Evolutionary conservation across 306 rosid species (phyloP).

Genomic region (Echinosophora koreensis): DNA sequence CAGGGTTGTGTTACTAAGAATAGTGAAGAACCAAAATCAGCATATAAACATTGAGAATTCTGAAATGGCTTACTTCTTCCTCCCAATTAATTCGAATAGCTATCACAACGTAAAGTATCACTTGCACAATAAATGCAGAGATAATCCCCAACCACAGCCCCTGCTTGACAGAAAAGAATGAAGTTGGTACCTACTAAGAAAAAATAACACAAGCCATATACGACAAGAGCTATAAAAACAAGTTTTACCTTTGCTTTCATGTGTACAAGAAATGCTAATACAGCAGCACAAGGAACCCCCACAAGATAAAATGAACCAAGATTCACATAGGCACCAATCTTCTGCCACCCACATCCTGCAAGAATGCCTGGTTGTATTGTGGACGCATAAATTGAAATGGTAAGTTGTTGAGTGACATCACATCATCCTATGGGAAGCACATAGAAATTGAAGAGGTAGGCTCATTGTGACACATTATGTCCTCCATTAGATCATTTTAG

Average conservation of each 20-base stretch:
- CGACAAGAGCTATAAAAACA: not conserved
- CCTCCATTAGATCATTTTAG: not conserved
- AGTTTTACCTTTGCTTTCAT: constrained; percentile 12
- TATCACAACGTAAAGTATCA: constrained; percentile 49
- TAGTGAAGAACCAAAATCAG: not conserved
- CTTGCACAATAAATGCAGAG: constrained; percentile 71
- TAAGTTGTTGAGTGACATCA: not conserved
- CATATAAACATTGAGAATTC: not conserved
- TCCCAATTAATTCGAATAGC: constrained; percentile 69
- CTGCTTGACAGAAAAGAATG: constrained; percentile 37
- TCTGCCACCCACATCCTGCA: constrained; percentile 33
- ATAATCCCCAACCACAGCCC: constrained; percentile 82
- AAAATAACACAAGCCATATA: not conserved
- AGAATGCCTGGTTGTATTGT: constrained; percentile 15
- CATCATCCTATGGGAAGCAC: not conserved
- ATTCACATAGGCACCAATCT: constrained; percentile 32
- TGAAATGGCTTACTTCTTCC: constrained; percentile 55
- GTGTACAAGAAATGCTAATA: constrained; percentile 23
- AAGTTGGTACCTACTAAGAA: not conserved
- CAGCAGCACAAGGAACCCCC: constrained; percentile 18
- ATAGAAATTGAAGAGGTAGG: not conserved
- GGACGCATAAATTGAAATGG: not conserved
- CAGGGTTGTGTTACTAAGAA: not conserved
- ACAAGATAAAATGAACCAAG: constrained; percentile 29
- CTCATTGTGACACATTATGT: not conserved